Evolutionary conservation across 208 protist genomes (phyloP).

Genomic region (Entamoeba dispar): DNA sequence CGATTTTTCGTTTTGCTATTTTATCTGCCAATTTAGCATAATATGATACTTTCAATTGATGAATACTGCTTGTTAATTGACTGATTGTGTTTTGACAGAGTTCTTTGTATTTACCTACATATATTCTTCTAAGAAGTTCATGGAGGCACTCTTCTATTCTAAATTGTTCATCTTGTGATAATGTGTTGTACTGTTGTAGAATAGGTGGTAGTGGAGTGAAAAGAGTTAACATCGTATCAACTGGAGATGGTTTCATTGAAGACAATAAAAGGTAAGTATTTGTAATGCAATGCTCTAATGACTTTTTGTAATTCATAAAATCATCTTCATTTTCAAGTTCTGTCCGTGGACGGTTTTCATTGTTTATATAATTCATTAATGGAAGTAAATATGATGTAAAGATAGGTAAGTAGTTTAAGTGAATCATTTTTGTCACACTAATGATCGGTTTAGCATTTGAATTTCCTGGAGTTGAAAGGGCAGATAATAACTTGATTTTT

Average conservation of each 20-base stretch:
- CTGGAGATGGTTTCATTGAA: neutral
- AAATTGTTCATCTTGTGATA: neutral
- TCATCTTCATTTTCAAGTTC: neutral
- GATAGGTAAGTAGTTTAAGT: neutral
- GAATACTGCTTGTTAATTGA: neutral
- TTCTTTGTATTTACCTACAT: neutral
- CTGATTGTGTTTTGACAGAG: neutral
- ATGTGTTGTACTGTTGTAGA: neutral
- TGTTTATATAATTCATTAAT: neutral
- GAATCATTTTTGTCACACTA: neutral
- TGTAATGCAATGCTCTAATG: neutral
- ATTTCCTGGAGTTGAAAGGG: neutral
- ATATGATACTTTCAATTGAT: neutral
- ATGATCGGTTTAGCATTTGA: neutral
- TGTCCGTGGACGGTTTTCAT: neutral
- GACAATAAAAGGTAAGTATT: neutral
- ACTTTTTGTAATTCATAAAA: neutral
- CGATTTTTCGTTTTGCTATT: neutral
- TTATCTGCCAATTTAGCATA: neutral
- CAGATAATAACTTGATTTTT: neutral
- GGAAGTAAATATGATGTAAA: neutral
- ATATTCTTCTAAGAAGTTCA: neutral
- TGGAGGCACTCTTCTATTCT: neutral
- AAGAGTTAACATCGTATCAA: neutral
- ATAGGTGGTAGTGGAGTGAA: neutral